Conservation (phyloP, 345 rosid genomes). For the Combretum micranthum region DNA sequence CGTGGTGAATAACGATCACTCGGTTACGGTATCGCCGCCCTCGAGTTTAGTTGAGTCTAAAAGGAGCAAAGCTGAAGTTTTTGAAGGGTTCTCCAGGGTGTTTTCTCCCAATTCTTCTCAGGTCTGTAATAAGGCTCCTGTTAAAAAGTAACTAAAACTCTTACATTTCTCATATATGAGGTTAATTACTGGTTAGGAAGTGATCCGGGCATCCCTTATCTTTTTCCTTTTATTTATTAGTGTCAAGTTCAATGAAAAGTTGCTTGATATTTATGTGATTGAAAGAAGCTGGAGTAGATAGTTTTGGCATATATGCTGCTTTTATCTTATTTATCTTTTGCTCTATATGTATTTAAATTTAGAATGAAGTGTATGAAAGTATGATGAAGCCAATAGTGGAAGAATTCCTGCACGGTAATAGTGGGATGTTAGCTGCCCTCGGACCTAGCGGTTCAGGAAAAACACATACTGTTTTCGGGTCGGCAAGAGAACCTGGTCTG, state of each 20-base stretch:
- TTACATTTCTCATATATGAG: background rate
- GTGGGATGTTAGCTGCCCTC: conserved; percentile 80
- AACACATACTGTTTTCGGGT: conserved; percentile 86
- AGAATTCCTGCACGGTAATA: conserved; percentile 65
- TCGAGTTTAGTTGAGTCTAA: conserved; percentile 48
- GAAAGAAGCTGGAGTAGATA: background rate
- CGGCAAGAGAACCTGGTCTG: conserved; percentile 66
- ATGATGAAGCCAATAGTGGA: conserved; percentile 76
- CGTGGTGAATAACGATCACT: conserved; percentile 34
- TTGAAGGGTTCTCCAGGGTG: conserved; percentile 78
- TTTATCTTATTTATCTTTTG: background rate
- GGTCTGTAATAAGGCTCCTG: conserved; percentile 22
- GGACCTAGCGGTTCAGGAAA: conserved; percentile 95
- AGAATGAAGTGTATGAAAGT: conserved; percentile 59
- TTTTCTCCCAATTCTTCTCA: conserved; percentile 61
- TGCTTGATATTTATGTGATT: background rate
- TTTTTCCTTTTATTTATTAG: too few species aligned
- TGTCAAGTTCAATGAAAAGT: too few species aligned
- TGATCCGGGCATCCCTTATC: background rate
- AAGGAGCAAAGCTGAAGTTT: conserved; percentile 65
- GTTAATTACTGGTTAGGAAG: background rate
- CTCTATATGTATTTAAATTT: background rate
- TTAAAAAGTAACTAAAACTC: too few species aligned
- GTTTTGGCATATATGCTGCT: background rate
- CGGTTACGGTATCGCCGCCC: conserved; percentile 66